phyloP scores from a whole-genome alignment of 1,284 basidiomycete genomes.

The Ganoderma sp. region DNA sequence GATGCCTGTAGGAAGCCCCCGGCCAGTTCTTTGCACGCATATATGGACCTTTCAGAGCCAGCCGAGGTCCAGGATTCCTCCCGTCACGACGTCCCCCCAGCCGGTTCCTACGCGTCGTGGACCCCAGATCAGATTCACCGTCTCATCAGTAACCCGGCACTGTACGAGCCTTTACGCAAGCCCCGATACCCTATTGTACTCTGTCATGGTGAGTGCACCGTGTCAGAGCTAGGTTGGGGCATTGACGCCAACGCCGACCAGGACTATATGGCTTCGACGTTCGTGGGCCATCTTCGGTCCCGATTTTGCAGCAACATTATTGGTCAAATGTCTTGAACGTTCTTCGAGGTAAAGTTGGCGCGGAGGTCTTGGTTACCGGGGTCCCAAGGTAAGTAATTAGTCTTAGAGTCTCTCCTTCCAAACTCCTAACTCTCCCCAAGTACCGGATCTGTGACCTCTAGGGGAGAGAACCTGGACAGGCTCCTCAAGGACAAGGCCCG shows the following conservation, averaged over 20 bases:
- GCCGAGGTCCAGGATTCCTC: constrained; percentile 14
- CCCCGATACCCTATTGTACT: constrained; percentile 92
- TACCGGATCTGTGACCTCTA: constrained; percentile 89
- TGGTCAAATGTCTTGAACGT: constrained; percentile 92
- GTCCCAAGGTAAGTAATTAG: constrained; percentile 80
- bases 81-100: background rate
- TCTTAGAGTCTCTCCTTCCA: background rate
- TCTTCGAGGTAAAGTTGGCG: constrained; percentile 83
- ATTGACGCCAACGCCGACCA: constrained; percentile 41
- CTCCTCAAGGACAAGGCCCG: constrained; percentile 73
- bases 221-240: background rate
- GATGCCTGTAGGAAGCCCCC: constrained; percentile 3
- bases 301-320: constrained; percentile 88
- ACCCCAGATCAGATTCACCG: constrained; percentile 66
- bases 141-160: constrained; percentile 72
- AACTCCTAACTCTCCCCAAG: constrained; percentile 47
- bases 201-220: constrained; percentile 81
- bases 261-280: constrained; percentile 96
- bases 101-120: constrained; percentile 21
- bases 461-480: constrained; percentile 81
- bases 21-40: constrained; percentile 3
- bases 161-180: constrained; percentile 76
- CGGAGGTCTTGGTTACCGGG: constrained; percentile 93
- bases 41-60: constrained; percentile 10
- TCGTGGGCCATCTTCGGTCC: constrained; percentile 76